Base-by-base conservation (phyloP, 2,329 filamentous ascomycete genomes). In the Xylariaceae sp. region DNA sequence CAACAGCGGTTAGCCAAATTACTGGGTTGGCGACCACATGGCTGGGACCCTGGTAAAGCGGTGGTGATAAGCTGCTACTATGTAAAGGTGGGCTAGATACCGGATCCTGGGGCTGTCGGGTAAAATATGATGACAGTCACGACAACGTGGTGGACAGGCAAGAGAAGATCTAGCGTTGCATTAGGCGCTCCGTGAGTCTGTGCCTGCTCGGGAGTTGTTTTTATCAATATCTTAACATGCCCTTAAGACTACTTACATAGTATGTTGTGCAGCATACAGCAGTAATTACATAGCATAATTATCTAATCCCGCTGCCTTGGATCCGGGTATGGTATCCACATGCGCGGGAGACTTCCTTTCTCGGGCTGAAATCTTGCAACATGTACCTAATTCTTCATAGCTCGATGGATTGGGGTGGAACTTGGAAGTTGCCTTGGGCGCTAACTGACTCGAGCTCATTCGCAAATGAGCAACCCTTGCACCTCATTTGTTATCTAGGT, bases 61-160 rank as follows among this genome's bases (percentile, higher is more conserved):
- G 53, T 51, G 50, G 54, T 54, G 50, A 53, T 53, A 52, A 55
- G 52, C 54, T 48, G n/a, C n/a, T n/a, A n/a, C n/a, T n/a, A n/a
- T n/a, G n/a, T n/a, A n/a, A n/a, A n/a, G n/a, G n/a, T n/a, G n/a
- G n/a, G n/a, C n/a, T n/a, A n/a, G n/a, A n/a, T n/a, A n/a, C n/a
- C n/a, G n/a, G n/a, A n/a, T 38, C 17, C 40, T 40, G 33, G 41
- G 13, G 28, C 13, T 37, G 34, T 12, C 36, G 13, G 32, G 38
- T 29, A 36, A 23, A 38, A 35, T 40, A 36, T 38, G 44, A 40
- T 39, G 36, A 36, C 44, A 40, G 38, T 45, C 40, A 41, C 50
- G 43, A 36, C 44, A 49, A 50, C 50, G 49, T 54, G 52, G 41
- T 53, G 43, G 40, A 44, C 37, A 46, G 40, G 38, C 34, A 35